These are phyloP conservation scores for Coriolopsis trogii DNA, from an alignment of 1,284 basidiomycete genomes.

Conservation along the genomic window DNA sequence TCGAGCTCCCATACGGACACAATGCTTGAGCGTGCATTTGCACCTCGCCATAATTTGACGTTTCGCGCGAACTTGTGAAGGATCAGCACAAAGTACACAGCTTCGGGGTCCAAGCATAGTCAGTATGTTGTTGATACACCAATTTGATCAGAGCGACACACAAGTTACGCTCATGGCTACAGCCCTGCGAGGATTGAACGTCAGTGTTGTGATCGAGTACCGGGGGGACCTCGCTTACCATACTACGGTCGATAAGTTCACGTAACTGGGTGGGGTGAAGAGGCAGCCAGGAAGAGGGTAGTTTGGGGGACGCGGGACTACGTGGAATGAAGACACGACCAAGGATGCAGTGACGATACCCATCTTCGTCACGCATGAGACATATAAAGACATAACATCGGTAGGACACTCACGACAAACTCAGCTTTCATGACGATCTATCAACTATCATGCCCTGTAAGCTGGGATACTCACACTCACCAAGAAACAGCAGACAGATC, in stretches of 20 bases:
- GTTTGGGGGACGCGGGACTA: not conserved
- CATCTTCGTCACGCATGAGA: too few species aligned
- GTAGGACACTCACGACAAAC: too few species aligned
- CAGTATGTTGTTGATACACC: not conserved
- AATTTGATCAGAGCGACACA: not conserved
- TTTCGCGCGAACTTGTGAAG: constrained; percentile 13
- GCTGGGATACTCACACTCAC: too few species aligned
- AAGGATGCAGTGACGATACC: constrained; percentile 6
- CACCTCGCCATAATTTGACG: constrained; percentile 1
- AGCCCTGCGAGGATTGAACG: not conserved
- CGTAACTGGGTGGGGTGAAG: constrained; percentile 7
- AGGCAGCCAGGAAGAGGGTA: constrained; percentile 9
- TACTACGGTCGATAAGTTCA: constrained; percentile 6
- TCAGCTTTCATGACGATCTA: too few species aligned
- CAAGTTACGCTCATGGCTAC: constrained; percentile 12
- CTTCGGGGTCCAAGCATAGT: not conserved
- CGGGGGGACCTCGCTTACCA: constrained; percentile 5
- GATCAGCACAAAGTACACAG: constrained; percentile 11
- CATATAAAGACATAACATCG: too few species aligned
- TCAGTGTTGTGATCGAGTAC: rapidly evolving
- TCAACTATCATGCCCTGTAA: too few species aligned
- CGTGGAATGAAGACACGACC: constrained; percentile 10
- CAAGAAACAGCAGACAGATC: too few species aligned
- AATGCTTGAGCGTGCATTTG: not conserved
- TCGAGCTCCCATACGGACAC: constrained; percentile 10